Base-by-base conservation (phyloP, 2,329 filamentous ascomycete species). In the Zasmidium citrigriseum region DNA sequence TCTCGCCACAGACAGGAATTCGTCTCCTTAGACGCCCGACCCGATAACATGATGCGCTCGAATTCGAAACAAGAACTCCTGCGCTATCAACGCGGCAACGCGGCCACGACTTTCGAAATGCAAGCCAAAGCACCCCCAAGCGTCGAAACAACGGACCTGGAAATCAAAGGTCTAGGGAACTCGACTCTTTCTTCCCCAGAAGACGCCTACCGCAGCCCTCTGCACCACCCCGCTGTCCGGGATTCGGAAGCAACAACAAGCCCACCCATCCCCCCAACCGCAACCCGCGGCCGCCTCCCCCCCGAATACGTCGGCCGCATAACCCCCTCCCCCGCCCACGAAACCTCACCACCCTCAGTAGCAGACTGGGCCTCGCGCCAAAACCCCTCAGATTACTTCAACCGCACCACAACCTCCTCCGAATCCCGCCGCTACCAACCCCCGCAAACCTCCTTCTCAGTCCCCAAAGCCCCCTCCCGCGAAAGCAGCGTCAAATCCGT, bases 11-110 rank as follows among this genome's bases (percentile, higher is more conserved):
- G 89, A 71, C 85, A 86, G 67, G 93, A 98, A 73, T 98, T 97
- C 68, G 89, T 96, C 63, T 96, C 91, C 41, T 87, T 89, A 47
- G 93, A 97, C 71, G 91, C 92, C 1, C 56, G 64, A 46, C 62
- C 62, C 46, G 54, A 64, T 14, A 56, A 60, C 44, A 64, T 65
- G 52, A 38, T 27, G 20, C 62, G 67, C n/a, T 53, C 59, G n/a
- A 56, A 59, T 34, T 66, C 69, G 10, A 60, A 67, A 24, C 59
- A 60, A n/a, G 57, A 64, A 20, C 50, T 66, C 18, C 45, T 68
- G 4, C 57, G 63, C 11, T 67, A 67, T 50, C 62, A 66, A 27
- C 62, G 66, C 7, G 67, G 69, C 5, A 65, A 70, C 52, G 66
- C 68, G 52, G 65, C 60, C 54, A 68, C 68, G 12, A 69, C 67